These are phyloP conservation scores for Crepidotus variabilis DNA, from an alignment of 768 basidiomycete species.

Conservation along the genomic window DNA sequence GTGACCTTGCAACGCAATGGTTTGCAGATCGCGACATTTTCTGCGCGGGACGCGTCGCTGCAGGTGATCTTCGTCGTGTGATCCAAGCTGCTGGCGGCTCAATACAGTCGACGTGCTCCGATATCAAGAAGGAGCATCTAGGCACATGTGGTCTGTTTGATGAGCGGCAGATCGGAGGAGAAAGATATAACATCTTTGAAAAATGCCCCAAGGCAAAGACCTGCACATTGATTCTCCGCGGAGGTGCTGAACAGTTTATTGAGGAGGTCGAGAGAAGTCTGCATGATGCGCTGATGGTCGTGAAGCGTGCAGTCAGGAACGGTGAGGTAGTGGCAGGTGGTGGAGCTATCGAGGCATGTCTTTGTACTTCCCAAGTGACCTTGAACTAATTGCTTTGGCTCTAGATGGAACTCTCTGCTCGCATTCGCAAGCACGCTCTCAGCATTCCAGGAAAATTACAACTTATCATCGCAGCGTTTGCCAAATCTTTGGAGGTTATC, in stretches of 20 bases:
- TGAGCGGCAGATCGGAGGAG: slow-evolving; percentile 94
- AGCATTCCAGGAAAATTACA: slow-evolving; percentile 96
- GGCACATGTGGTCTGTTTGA: slow-evolving; percentile 93
- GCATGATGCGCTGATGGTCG: slow-evolving; percentile 99
- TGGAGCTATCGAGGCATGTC: slow-evolving; percentile 86
- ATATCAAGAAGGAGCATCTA: slow-evolving; percentile 85
- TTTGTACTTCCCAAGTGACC: slow-evolving; percentile 1
- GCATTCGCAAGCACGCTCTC: slow-evolving; percentile 86
- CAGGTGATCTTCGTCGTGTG: slow-evolving; percentile 87
- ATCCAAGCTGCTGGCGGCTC: slow-evolving; percentile 95
- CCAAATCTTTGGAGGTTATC: slow-evolving; percentile 95
- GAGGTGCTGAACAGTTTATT: slow-evolving; percentile 98
- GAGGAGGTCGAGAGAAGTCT: slow-evolving; percentile 96
- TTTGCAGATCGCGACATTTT: slow-evolving; percentile 99
- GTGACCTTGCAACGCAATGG: slow-evolving; percentile 98
- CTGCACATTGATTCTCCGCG: slow-evolving; percentile 89
- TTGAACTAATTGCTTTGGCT: slow-evolving; percentile 2
- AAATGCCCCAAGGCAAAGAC: slow-evolving; percentile 93
- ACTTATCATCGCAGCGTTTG: slow-evolving; percentile 90
- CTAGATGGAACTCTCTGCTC: slow-evolving; percentile 96
- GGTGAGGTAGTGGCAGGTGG: slow-evolving; percentile 97
- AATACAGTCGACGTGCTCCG: slow-evolving; percentile 92
- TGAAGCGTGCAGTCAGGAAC: slow-evolving; percentile 93
- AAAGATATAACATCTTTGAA: slow-evolving; percentile 94
- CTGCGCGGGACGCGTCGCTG: slow-evolving; percentile 93